These are phyloP conservation scores for Botrytis fragariae DNA, from an alignment of 2,329 filamentous ascomycete species.

Conservation along the genomic window DNA sequence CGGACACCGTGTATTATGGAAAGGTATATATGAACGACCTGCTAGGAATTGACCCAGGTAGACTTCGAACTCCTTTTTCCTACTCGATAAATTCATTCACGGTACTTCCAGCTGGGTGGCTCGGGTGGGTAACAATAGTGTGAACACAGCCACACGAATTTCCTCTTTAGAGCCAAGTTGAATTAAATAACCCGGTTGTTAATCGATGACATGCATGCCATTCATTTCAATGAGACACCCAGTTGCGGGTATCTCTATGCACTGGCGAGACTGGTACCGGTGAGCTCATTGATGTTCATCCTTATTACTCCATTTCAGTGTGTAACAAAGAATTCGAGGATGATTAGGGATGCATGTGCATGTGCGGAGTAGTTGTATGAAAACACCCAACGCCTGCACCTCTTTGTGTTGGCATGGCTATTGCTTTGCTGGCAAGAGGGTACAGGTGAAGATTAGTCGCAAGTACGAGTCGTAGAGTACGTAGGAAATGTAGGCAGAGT, in stretches of 20 bases:
- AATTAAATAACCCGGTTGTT: neutral
- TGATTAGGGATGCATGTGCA: neutral
- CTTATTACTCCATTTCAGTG: neutral
- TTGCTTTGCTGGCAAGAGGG: neutral
- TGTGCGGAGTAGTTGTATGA: neutral
- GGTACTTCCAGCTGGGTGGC: neutral
- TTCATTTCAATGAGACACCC: neutral
- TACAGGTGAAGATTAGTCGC: neutral
- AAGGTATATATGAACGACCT: neutral
- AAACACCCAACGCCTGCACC: neutral
- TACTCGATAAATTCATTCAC: neutral
- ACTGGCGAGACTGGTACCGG: too few species aligned
- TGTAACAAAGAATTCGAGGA: neutral
- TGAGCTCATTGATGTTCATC: neutral
- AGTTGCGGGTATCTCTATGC: neutral
- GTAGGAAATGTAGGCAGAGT: too few species aligned
- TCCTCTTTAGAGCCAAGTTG: neutral
- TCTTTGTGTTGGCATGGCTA: neutral
- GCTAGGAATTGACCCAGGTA: too few species aligned
- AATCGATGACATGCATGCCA: neutral
- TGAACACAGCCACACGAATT: slow-evolving; percentile 5
- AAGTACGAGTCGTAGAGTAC: neutral
- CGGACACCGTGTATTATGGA: neutral
- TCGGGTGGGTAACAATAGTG: neutral
- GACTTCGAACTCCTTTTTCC: neutral